Percentiles rank a stretch among this genome's conserved stretches.
These are phyloP conservation scores for Neopestalotiopsis sp. DNA, from an alignment of 2,329 filamentous ascomycete species.

Conservation along the genomic window DNA sequence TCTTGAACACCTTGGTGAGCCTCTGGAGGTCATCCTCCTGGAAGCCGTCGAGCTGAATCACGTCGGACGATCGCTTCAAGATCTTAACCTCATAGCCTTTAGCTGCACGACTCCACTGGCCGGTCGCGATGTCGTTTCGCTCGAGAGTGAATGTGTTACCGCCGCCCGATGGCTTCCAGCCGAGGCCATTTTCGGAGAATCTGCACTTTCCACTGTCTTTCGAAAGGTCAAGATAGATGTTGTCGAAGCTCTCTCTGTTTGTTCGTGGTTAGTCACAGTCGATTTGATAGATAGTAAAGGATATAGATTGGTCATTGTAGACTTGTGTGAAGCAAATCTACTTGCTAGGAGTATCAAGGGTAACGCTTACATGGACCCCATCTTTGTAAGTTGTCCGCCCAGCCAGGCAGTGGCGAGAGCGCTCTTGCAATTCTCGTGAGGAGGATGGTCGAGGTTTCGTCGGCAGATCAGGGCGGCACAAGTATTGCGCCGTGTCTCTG, in stretches of 20 bases:
- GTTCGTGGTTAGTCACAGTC: not conserved
- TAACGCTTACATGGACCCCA: slow-evolving; percentile 34
- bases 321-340: not conserved
- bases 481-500: not conserved
- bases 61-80: slow-evolving; percentile 79
- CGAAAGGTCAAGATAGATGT: slow-evolving; percentile 94
- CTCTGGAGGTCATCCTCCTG: slow-evolving; percentile 93
- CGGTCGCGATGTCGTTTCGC: slow-evolving; percentile 80
- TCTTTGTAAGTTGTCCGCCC: slow-evolving; percentile 23
- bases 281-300: not conserved
- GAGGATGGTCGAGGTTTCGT: not conserved
- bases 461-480: not conserved
- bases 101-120: slow-evolving; percentile 93
- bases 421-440: not conserved
- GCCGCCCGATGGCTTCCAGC: slow-evolving; percentile 89
- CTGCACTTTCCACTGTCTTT: slow-evolving; percentile 92
- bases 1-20: slow-evolving; percentile 90
- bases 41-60: slow-evolving; percentile 95
- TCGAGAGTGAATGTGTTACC: slow-evolving; percentile 95
- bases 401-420: not conserved
- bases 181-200: slow-evolving; percentile 91
- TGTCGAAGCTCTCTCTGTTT: slow-evolving; percentile 87
- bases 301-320: not conserved
- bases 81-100: slow-evolving; percentile 96
- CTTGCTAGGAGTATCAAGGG: not conserved